A percentile compares a stretch with the other conserved stretches of the same genome.
phyloP scores from a whole-genome alignment of 2,329 filamentous ascomycete genomes.

The Fusarium odoratissimum region DNA sequence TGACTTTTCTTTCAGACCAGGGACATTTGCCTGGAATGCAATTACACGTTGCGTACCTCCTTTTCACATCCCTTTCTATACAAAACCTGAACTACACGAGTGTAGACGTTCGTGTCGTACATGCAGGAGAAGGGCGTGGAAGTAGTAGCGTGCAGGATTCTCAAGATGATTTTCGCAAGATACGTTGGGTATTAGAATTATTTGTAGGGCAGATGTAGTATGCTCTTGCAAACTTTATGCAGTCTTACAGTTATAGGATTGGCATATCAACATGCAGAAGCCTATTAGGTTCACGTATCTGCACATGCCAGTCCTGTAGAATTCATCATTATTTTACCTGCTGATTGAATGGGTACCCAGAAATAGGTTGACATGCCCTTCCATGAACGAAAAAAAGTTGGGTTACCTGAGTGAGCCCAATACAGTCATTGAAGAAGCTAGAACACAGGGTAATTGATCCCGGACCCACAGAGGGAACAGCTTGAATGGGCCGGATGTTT shows the following conservation, averaged over 20 bases:
- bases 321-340: not conserved
- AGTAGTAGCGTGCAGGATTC: not conserved
- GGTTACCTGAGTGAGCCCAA: slow-evolving; percentile 12
- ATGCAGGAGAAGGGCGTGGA: not conserved
- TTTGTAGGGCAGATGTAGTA: not conserved
- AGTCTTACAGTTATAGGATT: not conserved
- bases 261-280: not conserved
- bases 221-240: slow-evolving; percentile 1
- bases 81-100: not conserved
- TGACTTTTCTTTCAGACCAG: not conserved
- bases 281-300: not conserved
- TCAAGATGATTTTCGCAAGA: not conserved
- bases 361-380: not conserved
- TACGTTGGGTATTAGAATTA: not conserved
- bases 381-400: slow-evolving; percentile 32
- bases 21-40: slow-evolving; percentile 16
- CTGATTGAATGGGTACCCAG: not conserved
- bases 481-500: slow-evolving; percentile 32
- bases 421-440: not conserved
- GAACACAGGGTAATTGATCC: slow-evolving; percentile 19
- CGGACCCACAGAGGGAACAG: slow-evolving; percentile 36
- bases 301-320: not conserved
- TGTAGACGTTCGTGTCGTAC: not conserved
- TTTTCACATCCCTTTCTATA: not conserved
- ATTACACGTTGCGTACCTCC: not conserved